These are phyloP conservation scores for Yamadazyma taylorii DNA, from an alignment of 1,139 yeast genomes.

Conservation along the genomic window DNA sequence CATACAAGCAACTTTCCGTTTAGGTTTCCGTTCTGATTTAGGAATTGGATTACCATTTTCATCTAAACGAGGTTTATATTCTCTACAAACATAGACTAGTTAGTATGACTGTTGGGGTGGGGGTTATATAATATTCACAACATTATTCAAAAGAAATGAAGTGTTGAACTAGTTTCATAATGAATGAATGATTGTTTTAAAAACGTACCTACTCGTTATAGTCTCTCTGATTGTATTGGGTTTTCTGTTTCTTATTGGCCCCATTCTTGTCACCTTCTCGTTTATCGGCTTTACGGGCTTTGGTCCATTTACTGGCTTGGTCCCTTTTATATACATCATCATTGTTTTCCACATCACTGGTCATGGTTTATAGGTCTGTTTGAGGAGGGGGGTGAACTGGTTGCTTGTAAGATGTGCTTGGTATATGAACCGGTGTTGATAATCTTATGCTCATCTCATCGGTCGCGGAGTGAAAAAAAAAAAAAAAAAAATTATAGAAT, in stretches of 20 bases:
- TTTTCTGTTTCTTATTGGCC: constrained; percentile 14
- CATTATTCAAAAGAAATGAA: not conserved
- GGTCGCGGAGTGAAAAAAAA: constrained; percentile 4
- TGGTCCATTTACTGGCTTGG: constrained; percentile 44
- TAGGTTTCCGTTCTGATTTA: constrained; percentile 68
- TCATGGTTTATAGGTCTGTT: not conserved
- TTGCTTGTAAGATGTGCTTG: not conserved
- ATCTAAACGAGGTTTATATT: constrained; percentile 49
- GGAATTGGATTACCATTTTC: constrained; percentile 61
- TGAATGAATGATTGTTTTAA: constrained; percentile 9
- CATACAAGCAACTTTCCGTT: constrained; percentile 86
- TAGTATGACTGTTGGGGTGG: constrained; percentile 17
- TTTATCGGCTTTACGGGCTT: constrained; percentile 33
- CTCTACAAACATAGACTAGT: constrained; percentile 34
- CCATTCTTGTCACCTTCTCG: constrained; percentile 17
- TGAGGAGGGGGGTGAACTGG: too few relatives aligned
- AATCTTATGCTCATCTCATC: constrained; percentile 4
- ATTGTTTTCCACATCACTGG: constrained; percentile 18
- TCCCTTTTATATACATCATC: constrained; percentile 39
- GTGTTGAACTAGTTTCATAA: too few relatives aligned
- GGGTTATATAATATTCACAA: too few relatives aligned
- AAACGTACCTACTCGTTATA: constrained; percentile 39
- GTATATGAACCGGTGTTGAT: too few relatives aligned
- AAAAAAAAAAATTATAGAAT: not conserved
- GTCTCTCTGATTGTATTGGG: constrained; percentile 8